These are phyloP conservation scores for Nasturtium officinale DNA, from an alignment of 345 rosid genomes.

Conservation along the genomic window DNA sequence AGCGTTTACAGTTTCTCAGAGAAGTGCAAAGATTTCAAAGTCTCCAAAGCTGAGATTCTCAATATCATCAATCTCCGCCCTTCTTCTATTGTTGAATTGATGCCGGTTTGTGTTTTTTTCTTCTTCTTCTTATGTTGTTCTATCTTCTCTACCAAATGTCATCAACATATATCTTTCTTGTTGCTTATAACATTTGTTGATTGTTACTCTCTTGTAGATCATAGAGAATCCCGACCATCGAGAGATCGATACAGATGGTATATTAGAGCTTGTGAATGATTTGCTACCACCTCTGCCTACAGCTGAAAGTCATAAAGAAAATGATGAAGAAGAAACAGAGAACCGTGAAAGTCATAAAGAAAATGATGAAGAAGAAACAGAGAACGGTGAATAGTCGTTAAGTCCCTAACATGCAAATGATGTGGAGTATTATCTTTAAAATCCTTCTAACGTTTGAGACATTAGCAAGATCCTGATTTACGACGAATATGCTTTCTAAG, in stretches of 20 bases:
- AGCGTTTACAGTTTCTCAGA: constrained; percentile 51
- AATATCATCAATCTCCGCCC: constrained; percentile 70
- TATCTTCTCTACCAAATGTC: not conserved
- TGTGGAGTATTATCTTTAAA: not conserved
- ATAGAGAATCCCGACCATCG: constrained; percentile 35
- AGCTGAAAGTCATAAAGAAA: not conserved
- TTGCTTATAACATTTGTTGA: not conserved
- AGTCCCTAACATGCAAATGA: not conserved
- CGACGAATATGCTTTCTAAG: not conserved
- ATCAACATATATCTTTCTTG: not conserved
- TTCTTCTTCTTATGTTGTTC: not conserved
- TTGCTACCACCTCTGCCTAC: constrained; percentile 40
- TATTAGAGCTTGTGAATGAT: constrained; percentile 40
- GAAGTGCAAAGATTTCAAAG: constrained; percentile 56
- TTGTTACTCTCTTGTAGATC: constrained; percentile 34
- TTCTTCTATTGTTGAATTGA: constrained; percentile 53
- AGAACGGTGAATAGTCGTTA: constrained; percentile 15
- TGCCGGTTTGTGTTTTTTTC: constrained; percentile 49
- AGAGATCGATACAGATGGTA: constrained; percentile 6
- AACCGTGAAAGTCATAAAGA: constrained; percentile 14
- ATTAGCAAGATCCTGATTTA: not conserved
- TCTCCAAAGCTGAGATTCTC: constrained; percentile 84
- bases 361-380: constrained; percentile 32
- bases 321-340: constrained; percentile 33
- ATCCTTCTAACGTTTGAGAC: not conserved